phyloP scores from a whole-genome alignment of 139 green algal species.

The Axilococcus clingmanii region DNA sequence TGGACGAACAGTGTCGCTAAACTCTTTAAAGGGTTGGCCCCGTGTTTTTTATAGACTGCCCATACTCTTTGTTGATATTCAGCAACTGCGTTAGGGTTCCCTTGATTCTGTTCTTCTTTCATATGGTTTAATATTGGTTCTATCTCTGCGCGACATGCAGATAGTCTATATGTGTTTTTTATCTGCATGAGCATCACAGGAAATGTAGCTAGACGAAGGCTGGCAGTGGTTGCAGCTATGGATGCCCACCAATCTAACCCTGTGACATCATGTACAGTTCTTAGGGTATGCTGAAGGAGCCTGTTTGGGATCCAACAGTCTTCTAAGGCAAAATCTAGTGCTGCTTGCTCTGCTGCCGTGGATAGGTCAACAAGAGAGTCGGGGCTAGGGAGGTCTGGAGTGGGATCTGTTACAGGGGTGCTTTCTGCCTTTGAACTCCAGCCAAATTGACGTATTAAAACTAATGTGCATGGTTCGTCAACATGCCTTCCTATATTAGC shows the following conservation, averaged over 20 bases:
- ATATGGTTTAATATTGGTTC: conserved; percentile 36
- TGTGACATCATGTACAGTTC: conserved; percentile 27
- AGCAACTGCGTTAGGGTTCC: conserved; percentile 16
- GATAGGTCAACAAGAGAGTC: conserved; percentile 24
- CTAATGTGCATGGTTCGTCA: no score
- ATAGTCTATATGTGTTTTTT: conserved; percentile 52
- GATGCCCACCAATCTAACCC: conserved; percentile 54
- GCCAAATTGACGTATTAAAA: no score
- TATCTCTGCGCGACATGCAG: conserved; percentile 49
- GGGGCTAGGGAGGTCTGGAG: no score
- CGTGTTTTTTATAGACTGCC: conserved; percentile 44
- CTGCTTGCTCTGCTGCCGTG: conserved; percentile 23
- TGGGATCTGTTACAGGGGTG: no score
- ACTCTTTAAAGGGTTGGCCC: conserved; percentile 43
- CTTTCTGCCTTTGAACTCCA: no score
- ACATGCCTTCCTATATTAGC: no score
- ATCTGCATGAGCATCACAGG: conserved; percentile 60
- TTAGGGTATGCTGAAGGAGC: conserved; percentile 45
- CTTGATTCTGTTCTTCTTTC: conserved; percentile 36
- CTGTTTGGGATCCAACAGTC: conserved; percentile 36
- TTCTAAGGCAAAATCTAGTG: conserved; percentile 29
- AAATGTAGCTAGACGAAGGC: conserved; percentile 34
- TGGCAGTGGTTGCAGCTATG: conserved; percentile 46
- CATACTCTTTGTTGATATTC: conserved; percentile 30
- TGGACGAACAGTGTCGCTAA: conserved; percentile 36